A percentile compares a stretch with the other conserved stretches of the same genome.
phyloP scores from a whole-genome alignment of 192 early-diverging fungal genomes.

The Martensiomyces pterosporus region DNA sequence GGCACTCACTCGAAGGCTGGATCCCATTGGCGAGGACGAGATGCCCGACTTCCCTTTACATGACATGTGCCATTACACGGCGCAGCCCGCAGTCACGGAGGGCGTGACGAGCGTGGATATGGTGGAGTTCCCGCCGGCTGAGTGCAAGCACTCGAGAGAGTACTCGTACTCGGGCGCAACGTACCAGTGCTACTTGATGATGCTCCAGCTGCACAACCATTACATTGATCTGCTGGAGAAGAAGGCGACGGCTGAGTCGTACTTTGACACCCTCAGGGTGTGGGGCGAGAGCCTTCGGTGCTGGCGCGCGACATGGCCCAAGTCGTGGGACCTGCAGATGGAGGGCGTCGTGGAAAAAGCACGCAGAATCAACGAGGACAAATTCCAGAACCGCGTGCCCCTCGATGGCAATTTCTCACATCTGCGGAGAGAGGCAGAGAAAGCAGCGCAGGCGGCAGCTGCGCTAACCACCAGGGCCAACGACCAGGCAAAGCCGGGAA shows the following conservation, averaged over 20 bases:
- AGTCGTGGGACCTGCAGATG: conserved; percentile 23
- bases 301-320: conserved; percentile 20
- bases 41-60: conserved; percentile 28
- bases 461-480: neutral
- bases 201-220: conserved; percentile 19
- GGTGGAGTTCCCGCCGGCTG: conserved; percentile 7
- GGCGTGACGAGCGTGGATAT: neutral
- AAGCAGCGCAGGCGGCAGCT: neutral
- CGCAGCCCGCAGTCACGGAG: conserved; percentile 9
- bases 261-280: conserved; percentile 8
- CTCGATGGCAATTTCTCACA: neutral
- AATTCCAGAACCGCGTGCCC: neutral
- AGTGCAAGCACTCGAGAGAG: conserved; percentile 2
- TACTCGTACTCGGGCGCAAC: conserved; percentile 18
- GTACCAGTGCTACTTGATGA: conserved; percentile 18
- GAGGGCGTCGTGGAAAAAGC: conserved; percentile 1
- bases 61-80: conserved; percentile 31
- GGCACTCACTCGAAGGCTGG: conserved; percentile 8
- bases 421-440: neutral
- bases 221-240: conserved; percentile 14
- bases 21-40: neutral
- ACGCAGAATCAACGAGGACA: neutral
- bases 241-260: conserved; percentile 1
- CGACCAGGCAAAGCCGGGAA: neutral
- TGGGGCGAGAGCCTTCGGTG: conserved; percentile 18